phyloP scores from a whole-genome alignment of 768 basidiomycete genomes.

The Tephrocybe sp. region DNA sequence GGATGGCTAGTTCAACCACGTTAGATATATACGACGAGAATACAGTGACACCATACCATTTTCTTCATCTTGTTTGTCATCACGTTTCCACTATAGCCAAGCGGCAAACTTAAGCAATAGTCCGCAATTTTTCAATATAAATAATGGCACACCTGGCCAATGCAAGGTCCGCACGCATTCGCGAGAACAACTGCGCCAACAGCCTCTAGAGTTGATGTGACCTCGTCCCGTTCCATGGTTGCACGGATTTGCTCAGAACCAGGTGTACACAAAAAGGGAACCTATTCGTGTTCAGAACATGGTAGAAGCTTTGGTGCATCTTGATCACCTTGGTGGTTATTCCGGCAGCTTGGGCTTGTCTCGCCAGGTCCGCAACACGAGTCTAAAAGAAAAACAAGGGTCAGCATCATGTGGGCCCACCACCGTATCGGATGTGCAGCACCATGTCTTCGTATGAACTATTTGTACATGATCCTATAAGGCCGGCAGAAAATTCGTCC shows the following conservation, averaged over 20 bases:
- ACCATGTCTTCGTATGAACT: slow-evolving; percentile 98
- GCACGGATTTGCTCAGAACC: slow-evolving; percentile 97
- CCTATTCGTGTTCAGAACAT: slow-evolving; percentile 33
- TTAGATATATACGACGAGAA: slow-evolving; percentile 3
- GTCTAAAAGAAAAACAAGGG: slow-evolving; percentile 49
- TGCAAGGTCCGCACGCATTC: slow-evolving; percentile 98
- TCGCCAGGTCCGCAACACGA: slow-evolving; percentile 86
- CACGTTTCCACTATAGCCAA: slow-evolving; percentile 79
- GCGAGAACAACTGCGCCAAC: slow-evolving; percentile 95
- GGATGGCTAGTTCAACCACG: slow-evolving; percentile 61
- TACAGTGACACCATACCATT: slow-evolving; percentile 62
- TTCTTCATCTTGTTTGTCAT: slow-evolving; percentile 83
- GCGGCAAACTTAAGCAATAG: slow-evolving; percentile 7
- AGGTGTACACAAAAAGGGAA: slow-evolving; percentile 86
- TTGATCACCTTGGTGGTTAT: slow-evolving; percentile 64
- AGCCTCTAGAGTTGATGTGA: slow-evolving; percentile 78
- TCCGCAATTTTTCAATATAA: not conserved
- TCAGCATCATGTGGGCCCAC: slow-evolving; percentile 4
- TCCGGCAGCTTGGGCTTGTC: slow-evolving; percentile 85
- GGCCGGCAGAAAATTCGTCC: slow-evolving; percentile 83
- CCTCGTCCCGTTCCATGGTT: slow-evolving; percentile 92
- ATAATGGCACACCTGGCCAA: slow-evolving; percentile 70
- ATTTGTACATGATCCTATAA: slow-evolving; percentile 99
- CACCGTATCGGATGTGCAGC: not conserved
- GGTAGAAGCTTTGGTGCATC: not conserved